Evolutionary conservation across 2,329 filamentous ascomycete genomes (phyloP), one percentile per base, ranked within the genome.

Genomic region (Calonectria henricotiae): DNA sequence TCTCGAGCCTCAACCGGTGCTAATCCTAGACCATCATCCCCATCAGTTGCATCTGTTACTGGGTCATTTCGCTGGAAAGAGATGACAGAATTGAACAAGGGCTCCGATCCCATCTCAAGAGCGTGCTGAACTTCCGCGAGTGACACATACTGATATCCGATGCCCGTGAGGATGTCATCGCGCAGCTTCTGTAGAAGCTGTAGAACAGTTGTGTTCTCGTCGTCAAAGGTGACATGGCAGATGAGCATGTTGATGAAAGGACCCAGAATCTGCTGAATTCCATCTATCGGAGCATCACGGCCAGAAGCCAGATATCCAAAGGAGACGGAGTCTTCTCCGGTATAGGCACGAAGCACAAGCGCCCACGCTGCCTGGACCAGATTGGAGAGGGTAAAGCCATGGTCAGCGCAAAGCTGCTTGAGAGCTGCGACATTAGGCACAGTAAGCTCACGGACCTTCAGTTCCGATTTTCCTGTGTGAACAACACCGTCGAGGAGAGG

Each of bases 191-290:
- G 51, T 4, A 58, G 51, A 1, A 58, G 35, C 20, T 58, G 51
- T 8, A 58, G 13, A 17, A 58, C 35, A 27, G 32, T 55, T 23
- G 51, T 58, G 20, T 58, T 58, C 20, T 58, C 32, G 13, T 58
- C n/a, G 12, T 15, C 32, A 15, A 58, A 58, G 4, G 11, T 35
- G n/a, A 58, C 51, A 25, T n/a, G 51, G 13, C 51, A 58, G 37
- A 58, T 58, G 32, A 58, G 51, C 51, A 58, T 58, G 32, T 58
- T 58, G 20, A 58, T 58, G 35, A 58, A 58, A 17, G 51, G 51
- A 9, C 51, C 51, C 2, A 58, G 1, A 27, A 58, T 58, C 20
- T 58, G 51, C 32, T 58, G 32, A 4, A 58, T 37, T 17, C 51
- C 51, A 5, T 58, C 51, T 3, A 58, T 58, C 2, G 51, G 51